phyloP scores from a whole-genome alignment of 345 rosid genomes.

The Chamaenerion angustifolium region DNA sequence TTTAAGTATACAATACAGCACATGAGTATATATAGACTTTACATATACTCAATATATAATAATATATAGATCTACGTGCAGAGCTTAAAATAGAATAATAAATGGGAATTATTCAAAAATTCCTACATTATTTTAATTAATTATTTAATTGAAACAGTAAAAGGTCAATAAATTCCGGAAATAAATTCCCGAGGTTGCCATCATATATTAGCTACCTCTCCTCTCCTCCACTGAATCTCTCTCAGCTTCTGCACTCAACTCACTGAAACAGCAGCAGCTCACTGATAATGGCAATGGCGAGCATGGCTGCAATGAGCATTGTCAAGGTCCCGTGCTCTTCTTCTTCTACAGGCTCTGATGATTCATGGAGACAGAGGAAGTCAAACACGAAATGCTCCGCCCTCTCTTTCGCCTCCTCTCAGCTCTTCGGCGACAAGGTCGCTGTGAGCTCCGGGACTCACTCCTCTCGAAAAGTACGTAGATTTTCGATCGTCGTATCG shows the following conservation, averaged over 20 bases:
- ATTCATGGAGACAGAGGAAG: conserved; percentile 9
- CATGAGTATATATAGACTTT: too few relatives aligned
- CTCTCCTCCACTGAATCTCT: conserved; percentile 3
- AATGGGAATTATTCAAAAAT: too few relatives aligned
- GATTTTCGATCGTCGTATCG: conserved; percentile 36
- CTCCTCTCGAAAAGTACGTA: conserved; percentile 4
- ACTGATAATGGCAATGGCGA: conserved; percentile 24
- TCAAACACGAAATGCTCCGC: conserved; percentile 3
- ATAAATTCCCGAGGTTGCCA: too few relatives aligned
- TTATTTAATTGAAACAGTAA: too few relatives aligned
- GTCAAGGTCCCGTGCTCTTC: conserved; percentile 16
- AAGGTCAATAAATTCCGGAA: too few relatives aligned
- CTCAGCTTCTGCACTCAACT: background rate
- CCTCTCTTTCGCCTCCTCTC: conserved; percentile 21
- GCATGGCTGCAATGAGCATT: conserved; percentile 33
- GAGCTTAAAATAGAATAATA: too few relatives aligned
- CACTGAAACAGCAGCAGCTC: background rate
- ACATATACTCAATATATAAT: too few relatives aligned
- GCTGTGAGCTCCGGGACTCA: conserved; percentile 1
- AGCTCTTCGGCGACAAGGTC: conserved; percentile 34
- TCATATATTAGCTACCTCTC: background rate
- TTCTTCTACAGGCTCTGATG: conserved; percentile 4
- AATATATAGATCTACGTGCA: too few relatives aligned
- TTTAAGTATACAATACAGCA: too few relatives aligned
- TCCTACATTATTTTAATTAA: too few relatives aligned